Conservation (phyloP, 495 filamentous ascomycete species). For the Trichoderma erinaceum region DNA sequence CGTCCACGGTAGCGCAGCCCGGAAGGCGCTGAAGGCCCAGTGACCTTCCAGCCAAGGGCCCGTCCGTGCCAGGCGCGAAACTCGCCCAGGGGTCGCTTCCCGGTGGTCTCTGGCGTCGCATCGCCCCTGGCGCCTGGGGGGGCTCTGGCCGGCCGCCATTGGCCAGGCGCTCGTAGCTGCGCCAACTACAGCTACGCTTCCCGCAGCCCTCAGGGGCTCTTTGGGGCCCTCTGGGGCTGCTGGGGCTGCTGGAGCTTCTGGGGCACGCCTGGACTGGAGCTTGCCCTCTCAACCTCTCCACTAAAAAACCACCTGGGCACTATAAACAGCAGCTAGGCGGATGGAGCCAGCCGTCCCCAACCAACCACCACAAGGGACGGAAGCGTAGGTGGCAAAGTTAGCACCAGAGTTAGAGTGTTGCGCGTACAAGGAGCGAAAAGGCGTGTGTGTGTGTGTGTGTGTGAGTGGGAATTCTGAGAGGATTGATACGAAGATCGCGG, state of each 20-base stretch:
- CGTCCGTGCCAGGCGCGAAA: background rate
- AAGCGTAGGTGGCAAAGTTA: background rate
- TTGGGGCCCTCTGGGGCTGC: background rate
- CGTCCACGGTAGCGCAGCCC: too few species aligned
- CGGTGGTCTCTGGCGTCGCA: background rate
- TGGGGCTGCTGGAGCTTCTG: background rate
- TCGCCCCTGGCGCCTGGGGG: background rate
- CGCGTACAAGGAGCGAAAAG: background rate
- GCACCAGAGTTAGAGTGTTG: background rate
- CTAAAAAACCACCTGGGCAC: background rate
- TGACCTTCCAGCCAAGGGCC: background rate
- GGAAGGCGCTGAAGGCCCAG: too few species aligned
- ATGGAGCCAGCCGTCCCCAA: background rate
- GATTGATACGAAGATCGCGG: background rate
- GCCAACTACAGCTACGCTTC: background rate
- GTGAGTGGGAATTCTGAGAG: background rate
- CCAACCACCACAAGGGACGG: background rate
- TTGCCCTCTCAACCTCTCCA: slow-evolving; percentile 2
- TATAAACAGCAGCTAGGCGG: slow-evolving; percentile 1
- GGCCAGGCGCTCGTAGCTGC: background rate
- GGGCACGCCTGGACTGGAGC: background rate
- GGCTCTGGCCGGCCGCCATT: background rate
- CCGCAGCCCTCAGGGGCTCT: background rate
- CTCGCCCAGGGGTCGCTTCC: background rate
- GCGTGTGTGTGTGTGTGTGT: background rate